Base-by-base conservation (phyloP, 345 rosid species). In the Rubroshorea leprosula region DNA sequence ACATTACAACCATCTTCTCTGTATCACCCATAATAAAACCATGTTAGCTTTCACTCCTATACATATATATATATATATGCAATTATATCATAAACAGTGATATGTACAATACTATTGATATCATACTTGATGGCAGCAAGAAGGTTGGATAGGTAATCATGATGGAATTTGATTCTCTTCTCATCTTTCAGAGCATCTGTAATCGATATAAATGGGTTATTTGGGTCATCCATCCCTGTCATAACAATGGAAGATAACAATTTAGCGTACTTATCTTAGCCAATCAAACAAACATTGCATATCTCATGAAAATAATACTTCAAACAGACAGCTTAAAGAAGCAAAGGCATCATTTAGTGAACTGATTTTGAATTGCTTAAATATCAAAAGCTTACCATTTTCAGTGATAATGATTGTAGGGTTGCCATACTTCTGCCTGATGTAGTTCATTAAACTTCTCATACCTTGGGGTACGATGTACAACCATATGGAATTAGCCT, bases 1-100 rank as follows among this genome's bases (percentile, higher is more conserved):
- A 93, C 97, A 60, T 93, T 93, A 76, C 97, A 93, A 2, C 97
- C 95, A 68, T 93, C 99, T 53, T 89, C 95, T 72, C 89, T 86
- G 85, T 59, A 64, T 57, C 21, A 21, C 5, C 39, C 74, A 69
- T 12, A 58, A 25, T 25, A 26, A 26, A n/a, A 6, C 23, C 29
- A 38, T 39, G 16, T 58, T 26, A 52, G 24, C 23, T 63, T 17
- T 17, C 19, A 5, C 5, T 16, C 6, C 0, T 14, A 17, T 14
- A 38, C 6, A n/a, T 41, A 12, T 4, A 10, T 11, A 52, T 18
- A 44, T 0, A 15, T 2, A 13, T 10, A 23, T 38, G 17, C 17
- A 35, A 4, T 16, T n/a, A n/a, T n/a, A n/a, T n/a, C n/a, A n/a
- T n/a, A n/a, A n/a, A n/a, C n/a, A n/a, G n/a, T n/a, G n/a, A n/a